These are phyloP conservation scores for Cutaneotrichosporon sp. DNA, from an alignment of 1,284 basidiomycete species.

Conservation along the genomic window DNA sequence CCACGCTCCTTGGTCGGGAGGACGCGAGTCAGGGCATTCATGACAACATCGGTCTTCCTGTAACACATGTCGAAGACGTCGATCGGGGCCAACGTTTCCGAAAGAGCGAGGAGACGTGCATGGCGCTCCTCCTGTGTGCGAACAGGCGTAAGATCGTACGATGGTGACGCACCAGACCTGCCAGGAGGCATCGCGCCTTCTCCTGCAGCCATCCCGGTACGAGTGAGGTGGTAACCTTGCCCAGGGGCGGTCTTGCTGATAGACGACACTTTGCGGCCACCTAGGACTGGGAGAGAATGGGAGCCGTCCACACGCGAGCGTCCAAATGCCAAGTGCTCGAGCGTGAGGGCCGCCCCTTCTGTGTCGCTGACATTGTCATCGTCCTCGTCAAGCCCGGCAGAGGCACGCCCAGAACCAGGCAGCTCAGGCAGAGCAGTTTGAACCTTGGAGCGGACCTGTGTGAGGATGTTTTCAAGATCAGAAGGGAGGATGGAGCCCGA, in stretches of 20 bases:
- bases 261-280: slow-evolving; percentile 21
- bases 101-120: slow-evolving; percentile 30
- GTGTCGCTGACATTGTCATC: slow-evolving; percentile 43
- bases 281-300: slow-evolving; percentile 39
- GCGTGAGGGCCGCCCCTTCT: slow-evolving; percentile 48
- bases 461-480: slow-evolving; percentile 44
- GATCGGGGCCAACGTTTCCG: slow-evolving; percentile 41
- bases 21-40: slow-evolving; percentile 41
- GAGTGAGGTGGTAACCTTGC: slow-evolving; percentile 40
- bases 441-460: slow-evolving; percentile 16
- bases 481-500: slow-evolving; percentile 38
- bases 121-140: slow-evolving; percentile 28
- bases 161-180: background rate
- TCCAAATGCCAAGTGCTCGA: slow-evolving; percentile 49
- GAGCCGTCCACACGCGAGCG: slow-evolving; percentile 38
- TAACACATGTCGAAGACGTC: slow-evolving; percentile 46
- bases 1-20: slow-evolving; percentile 43
- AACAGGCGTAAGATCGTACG: background rate
- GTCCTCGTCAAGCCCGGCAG: slow-evolving; percentile 6
- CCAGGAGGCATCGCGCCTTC: slow-evolving; percentile 2
- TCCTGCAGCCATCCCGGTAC: slow-evolving; percentile 10
- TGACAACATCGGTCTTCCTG: slow-evolving; percentile 41
- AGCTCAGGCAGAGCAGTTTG: background rate
- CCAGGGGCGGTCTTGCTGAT: slow-evolving; percentile 31
- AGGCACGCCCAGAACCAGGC: background rate